Evolutionary conservation across 2,329 filamentous ascomycete species (phyloP).

Genomic region (Geosmithia flava): DNA sequence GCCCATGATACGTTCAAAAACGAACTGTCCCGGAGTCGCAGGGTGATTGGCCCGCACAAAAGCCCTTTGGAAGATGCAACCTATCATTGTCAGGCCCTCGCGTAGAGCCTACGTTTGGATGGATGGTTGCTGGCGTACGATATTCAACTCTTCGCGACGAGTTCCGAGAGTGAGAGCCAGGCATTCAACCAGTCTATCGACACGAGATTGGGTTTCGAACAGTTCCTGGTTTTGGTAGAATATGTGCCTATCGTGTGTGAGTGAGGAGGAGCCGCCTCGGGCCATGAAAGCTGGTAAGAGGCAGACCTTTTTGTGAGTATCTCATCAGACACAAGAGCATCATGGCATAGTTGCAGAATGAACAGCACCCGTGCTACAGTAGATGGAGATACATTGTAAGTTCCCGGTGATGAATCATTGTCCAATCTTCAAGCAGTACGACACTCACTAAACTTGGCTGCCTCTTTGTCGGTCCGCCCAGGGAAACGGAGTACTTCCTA

Average conservation of each 20-base stretch:
- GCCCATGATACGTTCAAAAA: conserved; percentile 16
- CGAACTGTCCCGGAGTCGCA: conserved; percentile 32
- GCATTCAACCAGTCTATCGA: conserved; percentile 64
- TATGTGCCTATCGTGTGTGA: conserved; percentile 45
- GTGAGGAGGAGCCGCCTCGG: not conserved
- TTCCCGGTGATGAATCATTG: not conserved
- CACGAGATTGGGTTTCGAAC: conserved; percentile 55
- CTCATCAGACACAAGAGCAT: conserved; percentile 40
- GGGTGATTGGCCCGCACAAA: conserved; percentile 43
- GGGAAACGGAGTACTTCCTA: conserved; percentile 27
- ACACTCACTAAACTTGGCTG: conserved; percentile 37
- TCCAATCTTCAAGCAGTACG: not conserved
- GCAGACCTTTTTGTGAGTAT: conserved; percentile 50
- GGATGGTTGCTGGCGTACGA: conserved; percentile 34
- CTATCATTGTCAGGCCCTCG: conserved; percentile 24
- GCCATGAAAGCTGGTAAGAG: not conserved
- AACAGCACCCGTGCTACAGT: conserved; percentile 41
- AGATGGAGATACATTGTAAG: not conserved
- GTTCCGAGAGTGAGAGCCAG: conserved; percentile 58
- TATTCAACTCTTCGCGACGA: conserved; percentile 52
- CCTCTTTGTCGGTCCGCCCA: conserved; percentile 31
- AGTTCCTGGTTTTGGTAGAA: conserved; percentile 67
- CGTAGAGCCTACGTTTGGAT: not conserved
- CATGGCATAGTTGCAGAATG: conserved; percentile 46
- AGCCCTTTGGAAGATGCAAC: conserved; percentile 64